phyloP scores from a whole-genome alignment of 768 basidiomycete genomes.

The Rhodotorula diobovata region DNA sequence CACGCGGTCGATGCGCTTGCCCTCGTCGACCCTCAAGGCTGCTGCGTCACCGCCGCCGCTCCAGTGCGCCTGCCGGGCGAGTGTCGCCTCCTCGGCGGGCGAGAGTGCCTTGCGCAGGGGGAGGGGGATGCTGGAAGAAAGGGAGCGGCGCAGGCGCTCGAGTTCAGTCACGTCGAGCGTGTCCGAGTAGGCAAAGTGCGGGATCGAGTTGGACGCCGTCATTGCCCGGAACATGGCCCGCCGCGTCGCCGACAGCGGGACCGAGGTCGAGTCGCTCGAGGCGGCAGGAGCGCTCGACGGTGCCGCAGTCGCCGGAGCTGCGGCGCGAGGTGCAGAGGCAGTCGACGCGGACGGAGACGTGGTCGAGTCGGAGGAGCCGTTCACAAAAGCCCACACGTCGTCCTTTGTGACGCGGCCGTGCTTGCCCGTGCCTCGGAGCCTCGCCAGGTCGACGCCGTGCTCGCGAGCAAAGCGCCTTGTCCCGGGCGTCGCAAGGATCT shows the following conservation, averaged over 20 bases:
- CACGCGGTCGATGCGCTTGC: constrained; percentile 52
- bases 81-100: background rate
- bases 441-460: constrained; percentile 58
- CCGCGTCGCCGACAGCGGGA: constrained; percentile 62
- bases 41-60: background rate
- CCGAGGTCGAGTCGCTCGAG: background rate
- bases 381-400: constrained; percentile 52
- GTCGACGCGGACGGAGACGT: background rate
- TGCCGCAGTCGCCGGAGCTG: background rate
- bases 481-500: constrained; percentile 67
- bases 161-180: constrained; percentile 39
- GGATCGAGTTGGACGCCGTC: constrained; percentile 70
- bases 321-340: too few species aligned
- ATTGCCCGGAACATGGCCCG: constrained; percentile 87
- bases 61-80: constrained; percentile 4
- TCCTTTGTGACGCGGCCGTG: constrained; percentile 68
- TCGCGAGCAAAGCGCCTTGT: constrained; percentile 71
- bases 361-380: background rate
- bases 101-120: constrained; percentile 16
- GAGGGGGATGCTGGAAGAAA: constrained; percentile 22
- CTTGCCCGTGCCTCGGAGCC: constrained; percentile 67
- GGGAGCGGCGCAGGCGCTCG: constrained; percentile 30
- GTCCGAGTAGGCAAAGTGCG: constrained; percentile 65
- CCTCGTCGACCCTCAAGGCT: background rate
- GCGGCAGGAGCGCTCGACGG: background rate